Evolutionary conservation across 257 asterid genomes (phyloP), one percentile per base, ranked within the genome.

Genomic region (Nicotiana tomentosiformis): DNA sequence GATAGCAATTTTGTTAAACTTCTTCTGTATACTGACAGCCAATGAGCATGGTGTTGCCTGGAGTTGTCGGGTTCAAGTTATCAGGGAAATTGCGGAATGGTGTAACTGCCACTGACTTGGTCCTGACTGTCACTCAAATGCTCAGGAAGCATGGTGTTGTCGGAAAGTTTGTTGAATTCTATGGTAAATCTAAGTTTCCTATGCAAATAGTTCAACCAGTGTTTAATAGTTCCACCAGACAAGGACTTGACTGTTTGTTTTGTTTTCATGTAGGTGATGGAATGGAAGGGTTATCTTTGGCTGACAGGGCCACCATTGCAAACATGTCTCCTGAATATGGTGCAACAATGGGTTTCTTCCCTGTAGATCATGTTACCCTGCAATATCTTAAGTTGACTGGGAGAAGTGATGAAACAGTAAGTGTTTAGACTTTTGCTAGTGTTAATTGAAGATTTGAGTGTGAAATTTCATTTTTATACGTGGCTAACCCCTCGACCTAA

Each of bases 261-360:
- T 84, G 4, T 53, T 55, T 68, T 51, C 83, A 84, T 86, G 74
- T 90, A 95, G 99, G 99, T 82, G 84, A 56, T 43, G 99, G 98
- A 74, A 93, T 94, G 83, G 96, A 95, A 85, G 82, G 87, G 89
- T 89, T 93, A 84, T 95, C 99, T 77, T 89, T 95, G 89, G 98
- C 99, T 86, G 99, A 95, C 91, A 92, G 99, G 88, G 99, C 99
- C 79, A 95, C 98, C 81, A 95, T 95, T 79, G 98, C 99, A 72
- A 95, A 95, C 89, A 95, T 95, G 99, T 92, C 99, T 64, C 99
- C 99, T 0, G 99, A 95, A 88, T 95, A 95, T 90, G 98, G 98
- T 78, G 98, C 99, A 82, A 95, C 99, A 49, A 95, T 95, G 99
- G 97, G 99, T n/a, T 95, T 95, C 91, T 95, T 95, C 91, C 99